phyloP scores from a whole-genome alignment of 805 yeast species.

The Vanderwaltozyma polyspora region DNA sequence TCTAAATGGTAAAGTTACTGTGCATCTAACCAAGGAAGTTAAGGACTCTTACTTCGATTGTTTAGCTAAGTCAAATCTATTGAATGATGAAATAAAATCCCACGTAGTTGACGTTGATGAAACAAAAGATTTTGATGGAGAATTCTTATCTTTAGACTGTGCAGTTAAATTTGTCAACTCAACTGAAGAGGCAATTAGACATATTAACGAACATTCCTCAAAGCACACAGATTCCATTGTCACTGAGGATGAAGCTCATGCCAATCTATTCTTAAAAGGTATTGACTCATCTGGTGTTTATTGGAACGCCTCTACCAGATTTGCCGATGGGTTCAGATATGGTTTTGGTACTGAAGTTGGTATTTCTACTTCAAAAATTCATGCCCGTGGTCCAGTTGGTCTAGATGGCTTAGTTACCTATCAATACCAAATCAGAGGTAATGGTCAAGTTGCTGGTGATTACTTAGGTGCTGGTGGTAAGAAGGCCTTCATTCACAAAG shows the following conservation, averaged over 20 bases:
- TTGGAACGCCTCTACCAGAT: constrained; percentile 95
- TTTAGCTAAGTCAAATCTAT: constrained; percentile 8
- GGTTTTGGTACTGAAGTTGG: constrained; percentile 99
- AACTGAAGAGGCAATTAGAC: constrained; percentile 65
- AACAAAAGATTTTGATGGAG: constrained; percentile 57
- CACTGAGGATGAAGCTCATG: constrained; percentile 60
- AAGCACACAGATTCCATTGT: constrained; percentile 92
- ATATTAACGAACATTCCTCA: constrained; percentile 85
- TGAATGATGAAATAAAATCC: constrained; percentile 11
- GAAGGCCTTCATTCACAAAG: constrained; percentile 64
- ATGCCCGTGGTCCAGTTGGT: constrained; percentile 98
- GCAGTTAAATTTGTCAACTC: constrained; percentile 56
- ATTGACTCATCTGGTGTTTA: constrained; percentile 93
- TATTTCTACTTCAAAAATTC: constrained; percentile 90
- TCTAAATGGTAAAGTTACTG: constrained; percentile 51
- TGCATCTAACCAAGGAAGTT: constrained; percentile 54
- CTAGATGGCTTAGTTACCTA: constrained; percentile 92
- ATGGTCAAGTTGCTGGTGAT: constrained; percentile 87
- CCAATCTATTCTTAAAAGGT: constrained; percentile 69
- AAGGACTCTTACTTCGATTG: constrained; percentile 18
- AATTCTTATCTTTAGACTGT: constrained; percentile 72
- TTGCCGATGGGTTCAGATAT: constrained; percentile 97
- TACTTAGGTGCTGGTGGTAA: constrained; percentile 90
- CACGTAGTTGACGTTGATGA: constrained; percentile 37
- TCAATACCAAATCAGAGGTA: constrained; percentile 85